These are phyloP conservation scores for Tolypocladium guangdongense DNA, from an alignment of 2,329 filamentous ascomycete genomes.

Conservation along the genomic window DNA sequence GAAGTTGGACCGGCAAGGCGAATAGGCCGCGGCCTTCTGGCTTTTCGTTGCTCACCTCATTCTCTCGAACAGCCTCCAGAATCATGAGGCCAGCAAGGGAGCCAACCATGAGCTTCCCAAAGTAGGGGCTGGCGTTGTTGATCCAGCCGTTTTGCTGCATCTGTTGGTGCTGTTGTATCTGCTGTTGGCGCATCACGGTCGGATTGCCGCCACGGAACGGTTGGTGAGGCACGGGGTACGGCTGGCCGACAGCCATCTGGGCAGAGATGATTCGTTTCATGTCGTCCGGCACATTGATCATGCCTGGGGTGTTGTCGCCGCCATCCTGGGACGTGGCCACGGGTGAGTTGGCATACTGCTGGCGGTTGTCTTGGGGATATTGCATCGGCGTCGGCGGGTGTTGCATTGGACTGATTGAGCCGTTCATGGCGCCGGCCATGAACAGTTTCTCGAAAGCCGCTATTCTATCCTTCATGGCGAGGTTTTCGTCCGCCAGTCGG, in stretches of 20 bases:
- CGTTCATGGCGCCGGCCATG: slow-evolving; percentile 61
- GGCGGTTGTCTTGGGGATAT: slow-evolving; percentile 31
- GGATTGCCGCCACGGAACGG: slow-evolving; percentile 33
- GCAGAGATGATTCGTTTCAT: slow-evolving; percentile 52
- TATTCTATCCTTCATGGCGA: slow-evolving; percentile 65
- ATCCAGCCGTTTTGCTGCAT: slow-evolving; percentile 44
- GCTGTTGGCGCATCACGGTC: slow-evolving; percentile 40
- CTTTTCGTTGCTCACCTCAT: slow-evolving; percentile 53
- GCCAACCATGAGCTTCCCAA: slow-evolving; percentile 80
- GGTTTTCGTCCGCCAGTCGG: slow-evolving; percentile 71
- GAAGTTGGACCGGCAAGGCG: slow-evolving; percentile 48
- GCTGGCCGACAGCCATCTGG: slow-evolving; percentile 42
- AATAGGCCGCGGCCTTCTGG: slow-evolving; percentile 57
- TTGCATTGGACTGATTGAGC: slow-evolving; percentile 42
- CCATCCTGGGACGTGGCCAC: slow-evolving; percentile 28
- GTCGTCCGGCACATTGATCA: slow-evolving; percentile 56
- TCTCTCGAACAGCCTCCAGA: slow-evolving; percentile 63
- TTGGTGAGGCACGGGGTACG: slow-evolving; percentile 39
- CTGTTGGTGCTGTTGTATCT: slow-evolving; percentile 41
- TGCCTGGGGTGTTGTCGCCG: slow-evolving; percentile 36
- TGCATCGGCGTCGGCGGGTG: slow-evolving; percentile 43
- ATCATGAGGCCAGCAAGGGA: slow-evolving; percentile 89
- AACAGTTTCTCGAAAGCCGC: slow-evolving; percentile 70
- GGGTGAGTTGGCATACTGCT: slow-evolving; percentile 34
- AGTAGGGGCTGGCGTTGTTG: slow-evolving; percentile 41